Base-by-base conservation (phyloP, 257 asterid genomes). In the Fraxinus pennsylvanica region DNA sequence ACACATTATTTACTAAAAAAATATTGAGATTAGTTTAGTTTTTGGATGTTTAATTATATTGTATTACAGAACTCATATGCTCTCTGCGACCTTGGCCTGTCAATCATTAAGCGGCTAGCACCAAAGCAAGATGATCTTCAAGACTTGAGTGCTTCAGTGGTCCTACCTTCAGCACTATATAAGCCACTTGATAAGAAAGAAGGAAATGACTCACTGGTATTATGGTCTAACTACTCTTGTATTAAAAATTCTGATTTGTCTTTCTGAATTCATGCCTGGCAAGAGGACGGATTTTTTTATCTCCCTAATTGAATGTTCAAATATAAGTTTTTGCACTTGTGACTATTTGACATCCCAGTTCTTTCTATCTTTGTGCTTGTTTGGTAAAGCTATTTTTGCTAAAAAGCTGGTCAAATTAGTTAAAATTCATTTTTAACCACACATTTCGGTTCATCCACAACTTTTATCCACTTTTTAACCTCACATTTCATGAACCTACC, bases 21-120 rank as follows among this genome's bases (percentile, higher is more conserved):
- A 50, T 74, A 72, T 66, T 52, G 74, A 29, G 50, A 39, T 67
- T 30, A 52, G 27, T 85, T 83, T 71, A 78, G 35, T 71, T 78
- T 80, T 74, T 69, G 70, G 74, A 74, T 83, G 36, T 73, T 74
- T 78, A 79, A 45, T 85, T 76, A 76, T 79, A 45, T 32, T 74
- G 52, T 68, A 70, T 82, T 83, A 47, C 97, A 96, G 99, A 93
- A 92, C 82, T 88, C 81, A 68, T 85, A 96, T 79, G 97, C 91
- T 52, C 85, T 92, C 61, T 92, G 96, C 63, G 97, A 93, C 79
- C 92, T 96, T 83, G 99, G 96, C 72, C 82, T 92, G 83, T 79
- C 92, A 63, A 86, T 93, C 77, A 63, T 85, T 71, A 91, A 91
- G 87, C 89, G 92, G 39, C 81, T 93, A 69, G 86, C 84, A 73